A percentile compares a stretch with the other conserved stretches of the same genome.
Evolutionary conservation across 1,284 basidiomycete species (phyloP).

Genomic region (Fomitopsis betulina): DNA sequence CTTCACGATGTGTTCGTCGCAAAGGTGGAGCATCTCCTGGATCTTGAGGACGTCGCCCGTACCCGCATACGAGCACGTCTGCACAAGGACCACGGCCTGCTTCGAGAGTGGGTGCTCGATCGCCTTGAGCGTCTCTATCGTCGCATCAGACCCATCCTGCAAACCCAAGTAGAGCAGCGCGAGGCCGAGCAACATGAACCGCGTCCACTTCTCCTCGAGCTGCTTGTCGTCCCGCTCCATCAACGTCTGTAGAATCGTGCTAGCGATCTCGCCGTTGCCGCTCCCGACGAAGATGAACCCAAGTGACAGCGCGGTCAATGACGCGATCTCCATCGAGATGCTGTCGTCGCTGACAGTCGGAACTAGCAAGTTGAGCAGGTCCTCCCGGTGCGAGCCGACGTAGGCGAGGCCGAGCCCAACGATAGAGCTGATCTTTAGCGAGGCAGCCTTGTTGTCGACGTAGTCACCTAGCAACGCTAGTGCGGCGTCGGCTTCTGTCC

Average conservation of each 20-base stretch:
- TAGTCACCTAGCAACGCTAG: constrained; percentile 91
- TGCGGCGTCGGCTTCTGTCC: constrained; percentile 92
- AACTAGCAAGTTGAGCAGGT: constrained; percentile 76
- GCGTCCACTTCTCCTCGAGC: constrained; percentile 89
- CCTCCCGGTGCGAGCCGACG: constrained; percentile 88
- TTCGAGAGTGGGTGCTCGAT: constrained; percentile 93
- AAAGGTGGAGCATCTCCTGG: constrained; percentile 90
- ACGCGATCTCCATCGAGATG: constrained; percentile 86
- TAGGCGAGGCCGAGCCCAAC: constrained; percentile 93
- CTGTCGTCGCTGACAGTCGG: constrained; percentile 80
- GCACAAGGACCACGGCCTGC: constrained; percentile 89
- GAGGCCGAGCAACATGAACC: constrained; percentile 88
- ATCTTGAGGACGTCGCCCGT: constrained; percentile 96
- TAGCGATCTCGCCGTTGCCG: constrained; percentile 90
- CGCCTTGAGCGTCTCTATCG: constrained; percentile 91
- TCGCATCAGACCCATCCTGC: constrained; percentile 92
- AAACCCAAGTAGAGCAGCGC: constrained; percentile 90
- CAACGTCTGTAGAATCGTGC: constrained; percentile 86
- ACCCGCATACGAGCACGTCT: constrained; percentile 93
- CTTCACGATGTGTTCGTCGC: constrained; percentile 84
- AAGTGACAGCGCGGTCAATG: constrained; percentile 83
- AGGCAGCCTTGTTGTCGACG: constrained; percentile 82
- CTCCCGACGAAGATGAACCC: constrained; percentile 97
- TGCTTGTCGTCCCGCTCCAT: constrained; percentile 83
- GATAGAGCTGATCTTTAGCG: constrained; percentile 85